phyloP scores from a whole-genome alignment of 2,329 filamentous ascomycete genomes.

The Drechslerella dactyloides region DNA sequence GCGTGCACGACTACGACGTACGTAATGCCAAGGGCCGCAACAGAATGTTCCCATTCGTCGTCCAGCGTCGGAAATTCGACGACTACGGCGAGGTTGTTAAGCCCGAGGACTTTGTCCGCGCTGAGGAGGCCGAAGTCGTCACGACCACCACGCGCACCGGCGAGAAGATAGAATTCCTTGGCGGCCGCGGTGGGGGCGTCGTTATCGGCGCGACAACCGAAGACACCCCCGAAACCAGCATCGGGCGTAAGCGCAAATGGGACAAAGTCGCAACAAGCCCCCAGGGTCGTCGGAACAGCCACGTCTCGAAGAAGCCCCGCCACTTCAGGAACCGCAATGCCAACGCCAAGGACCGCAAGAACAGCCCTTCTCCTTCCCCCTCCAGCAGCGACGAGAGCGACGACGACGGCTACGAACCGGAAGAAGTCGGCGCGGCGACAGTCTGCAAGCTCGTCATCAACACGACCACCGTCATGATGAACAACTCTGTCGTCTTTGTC shows the following conservation, averaged over 20 bases:
- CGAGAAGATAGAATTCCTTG: conserved; percentile 57
- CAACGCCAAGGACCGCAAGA: conserved; percentile 11
- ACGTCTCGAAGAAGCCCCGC: conserved; percentile 38
- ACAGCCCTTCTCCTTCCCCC: conserved; percentile 10
- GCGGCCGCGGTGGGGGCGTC: conserved; percentile 54
- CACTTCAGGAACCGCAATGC: conserved; percentile 54
- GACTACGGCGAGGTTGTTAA: conserved; percentile 94
- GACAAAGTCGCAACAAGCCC: conserved; percentile 66
- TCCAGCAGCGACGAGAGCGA: conserved; percentile 38
- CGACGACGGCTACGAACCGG: conserved; percentile 52
- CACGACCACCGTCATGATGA: conserved; percentile 69
- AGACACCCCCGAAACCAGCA: conserved; percentile 53
- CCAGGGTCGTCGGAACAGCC: conserved; percentile 25
- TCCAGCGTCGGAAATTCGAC: conserved; percentile 78
- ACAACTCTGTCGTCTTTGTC: conserved; percentile 80
- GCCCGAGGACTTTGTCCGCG: conserved; percentile 89
- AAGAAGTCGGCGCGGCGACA: conserved; percentile 59
- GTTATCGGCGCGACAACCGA: conserved; percentile 14
- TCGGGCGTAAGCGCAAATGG: conserved; percentile 95
- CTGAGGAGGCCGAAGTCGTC: conserved; percentile 79
- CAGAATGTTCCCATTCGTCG: conserved; percentile 85
- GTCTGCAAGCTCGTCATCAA: conserved; percentile 77
- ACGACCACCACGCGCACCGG: conserved; percentile 63
- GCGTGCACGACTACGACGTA: conserved; percentile 91
- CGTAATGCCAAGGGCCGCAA: conserved; percentile 90